Evolutionary conservation across 305 asterid species (phyloP).

Genomic region (Fraxinus baroniana): DNA sequence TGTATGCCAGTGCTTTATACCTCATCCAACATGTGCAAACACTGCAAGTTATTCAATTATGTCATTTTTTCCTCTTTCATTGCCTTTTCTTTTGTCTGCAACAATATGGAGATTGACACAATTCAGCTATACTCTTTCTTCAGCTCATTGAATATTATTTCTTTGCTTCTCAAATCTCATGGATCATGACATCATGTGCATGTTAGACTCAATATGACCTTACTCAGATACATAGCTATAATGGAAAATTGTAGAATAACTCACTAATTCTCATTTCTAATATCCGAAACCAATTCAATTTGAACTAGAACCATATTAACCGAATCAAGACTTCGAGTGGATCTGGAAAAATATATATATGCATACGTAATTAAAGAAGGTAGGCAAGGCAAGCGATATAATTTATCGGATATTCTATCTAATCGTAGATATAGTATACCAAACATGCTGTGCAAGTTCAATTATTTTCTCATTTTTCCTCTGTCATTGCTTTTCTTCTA

Average conservation of each 20-base stretch:
- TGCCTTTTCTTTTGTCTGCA: neutral
- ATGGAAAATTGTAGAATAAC: neutral
- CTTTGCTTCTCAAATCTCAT: neutral
- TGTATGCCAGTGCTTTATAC: neutral
- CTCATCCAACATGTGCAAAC: neutral
- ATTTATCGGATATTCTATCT: neutral
- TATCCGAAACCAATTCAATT: neutral
- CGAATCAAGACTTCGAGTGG: neutral
- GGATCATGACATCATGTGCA: neutral
- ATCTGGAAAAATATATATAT: neutral
- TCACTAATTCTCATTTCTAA: neutral
- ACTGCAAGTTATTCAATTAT: neutral
- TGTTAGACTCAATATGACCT: neutral
- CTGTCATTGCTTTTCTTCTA: constrained; percentile 38
- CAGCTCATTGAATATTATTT: neutral
- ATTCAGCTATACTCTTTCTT: neutral
- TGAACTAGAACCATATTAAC: neutral
- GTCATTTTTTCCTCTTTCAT: neutral
- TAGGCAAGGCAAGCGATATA: neutral
- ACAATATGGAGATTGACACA: constrained; percentile 1
- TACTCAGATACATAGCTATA: neutral
- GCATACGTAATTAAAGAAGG: neutral
- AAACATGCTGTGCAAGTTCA: neutral
- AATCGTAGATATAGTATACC: neutral
- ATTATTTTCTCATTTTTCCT: constrained; percentile 46